A percentile compares a stretch with the other conserved stretches of the same genome.
Conservation (phyloP, 257 asterid genomes). For the Nicotiana undulata region DNA sequence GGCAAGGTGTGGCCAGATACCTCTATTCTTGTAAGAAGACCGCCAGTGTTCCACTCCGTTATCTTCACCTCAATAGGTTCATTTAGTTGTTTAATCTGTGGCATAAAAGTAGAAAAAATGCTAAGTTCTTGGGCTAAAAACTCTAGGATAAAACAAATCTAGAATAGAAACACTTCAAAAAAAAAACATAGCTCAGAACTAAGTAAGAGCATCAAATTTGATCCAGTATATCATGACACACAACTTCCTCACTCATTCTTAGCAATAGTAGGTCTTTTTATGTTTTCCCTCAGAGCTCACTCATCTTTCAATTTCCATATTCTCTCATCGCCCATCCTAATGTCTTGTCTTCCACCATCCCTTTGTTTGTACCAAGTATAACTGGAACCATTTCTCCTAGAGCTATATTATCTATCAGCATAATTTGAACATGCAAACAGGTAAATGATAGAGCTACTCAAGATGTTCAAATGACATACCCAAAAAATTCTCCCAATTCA, state of each 20-base stretch:
- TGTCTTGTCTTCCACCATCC: neutral
- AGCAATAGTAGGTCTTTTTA: neutral
- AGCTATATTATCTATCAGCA: neutral
- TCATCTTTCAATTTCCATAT: neutral
- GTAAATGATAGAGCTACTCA: neutral
- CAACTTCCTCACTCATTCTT: neutral
- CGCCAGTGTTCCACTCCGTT: constrained; percentile 95
- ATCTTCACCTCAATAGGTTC: constrained; percentile 75
- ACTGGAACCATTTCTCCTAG: neutral
- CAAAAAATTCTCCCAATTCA: neutral
- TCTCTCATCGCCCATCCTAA: neutral
- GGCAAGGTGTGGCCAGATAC: constrained; percentile 21
- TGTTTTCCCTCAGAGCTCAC: neutral
- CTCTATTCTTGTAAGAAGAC: constrained; percentile 93
- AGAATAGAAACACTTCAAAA: neutral
- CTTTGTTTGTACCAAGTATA: neutral
- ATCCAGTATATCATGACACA: neutral
- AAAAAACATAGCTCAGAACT: neutral
- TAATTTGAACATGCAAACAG: neutral
- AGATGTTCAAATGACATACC: neutral
- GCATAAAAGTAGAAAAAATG: neutral
- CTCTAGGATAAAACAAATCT: neutral
- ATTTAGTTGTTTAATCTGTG: constrained; percentile 77
- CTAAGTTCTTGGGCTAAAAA: neutral
- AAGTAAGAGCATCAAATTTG: neutral